phyloP scores from a whole-genome alignment of 805 yeast species.

The Yamadazyma endophytica region DNA sequence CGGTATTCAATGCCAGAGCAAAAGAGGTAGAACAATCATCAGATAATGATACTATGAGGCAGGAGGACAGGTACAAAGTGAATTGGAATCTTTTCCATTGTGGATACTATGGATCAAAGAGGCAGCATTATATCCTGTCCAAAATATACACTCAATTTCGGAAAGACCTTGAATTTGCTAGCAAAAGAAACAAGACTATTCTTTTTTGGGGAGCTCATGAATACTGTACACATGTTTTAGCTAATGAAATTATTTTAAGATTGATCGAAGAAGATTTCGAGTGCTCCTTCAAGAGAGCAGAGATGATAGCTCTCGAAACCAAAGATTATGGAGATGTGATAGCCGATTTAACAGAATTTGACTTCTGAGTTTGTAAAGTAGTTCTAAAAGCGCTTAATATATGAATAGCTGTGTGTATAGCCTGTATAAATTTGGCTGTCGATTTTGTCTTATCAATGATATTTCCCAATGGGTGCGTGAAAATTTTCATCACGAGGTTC shows the following conservation, averaged over 20 bases:
- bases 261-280: constrained; percentile 45
- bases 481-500: too few species aligned
- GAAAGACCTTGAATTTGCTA: constrained; percentile 20
- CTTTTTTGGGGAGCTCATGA: constrained; percentile 58
- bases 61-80: constrained; percentile 42
- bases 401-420: too few species aligned
- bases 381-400: too few species aligned
- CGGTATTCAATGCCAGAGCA: constrained; percentile 51
- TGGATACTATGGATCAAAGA: constrained; percentile 58
- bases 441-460: too few species aligned
- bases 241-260: constrained; percentile 57
- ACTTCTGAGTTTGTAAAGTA: too few species aligned
- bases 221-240: constrained; percentile 55
- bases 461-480: too few species aligned
- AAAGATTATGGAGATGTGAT: constrained; percentile 45
- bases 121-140: constrained; percentile 50
- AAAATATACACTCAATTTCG: constrained; percentile 33
- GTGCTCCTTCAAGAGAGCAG: constrained; percentile 39
- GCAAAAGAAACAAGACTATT: constrained; percentile 39
- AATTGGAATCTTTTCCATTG: constrained; percentile 45
- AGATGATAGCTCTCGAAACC: constrained; percentile 43
- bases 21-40: constrained; percentile 25
- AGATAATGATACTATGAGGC: constrained; percentile 45
- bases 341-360: too few species aligned
- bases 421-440: too few species aligned